phyloP scores from a whole-genome alignment of 768 basidiomycete species.

The Obba rivulosa region DNA sequence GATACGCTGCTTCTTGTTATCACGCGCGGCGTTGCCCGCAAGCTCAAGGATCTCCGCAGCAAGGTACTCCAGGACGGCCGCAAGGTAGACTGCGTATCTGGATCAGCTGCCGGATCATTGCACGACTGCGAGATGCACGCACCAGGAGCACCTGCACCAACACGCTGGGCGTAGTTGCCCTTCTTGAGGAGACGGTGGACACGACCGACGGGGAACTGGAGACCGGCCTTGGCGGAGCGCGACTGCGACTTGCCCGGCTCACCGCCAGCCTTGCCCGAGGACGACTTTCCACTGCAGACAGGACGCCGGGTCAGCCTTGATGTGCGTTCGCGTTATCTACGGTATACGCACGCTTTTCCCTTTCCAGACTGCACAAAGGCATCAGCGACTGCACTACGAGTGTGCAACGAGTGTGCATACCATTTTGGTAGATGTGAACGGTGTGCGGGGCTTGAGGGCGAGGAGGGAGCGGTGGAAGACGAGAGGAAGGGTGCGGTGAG shows the following conservation, averaged over 20 bases:
- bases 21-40: slow-evolving; percentile 73
- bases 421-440: slow-evolving; percentile 23
- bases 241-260: slow-evolving; percentile 54
- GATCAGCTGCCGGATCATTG: neutral
- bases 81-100: slow-evolving; percentile 57
- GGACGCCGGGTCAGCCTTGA: slow-evolving; percentile 1
- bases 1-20: slow-evolving; percentile 81
- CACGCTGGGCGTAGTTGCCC: slow-evolving; percentile 67
- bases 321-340: neutral
- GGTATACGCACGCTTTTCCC: slow-evolving; percentile 42
- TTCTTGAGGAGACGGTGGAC: slow-evolving; percentile 74
- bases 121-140: slow-evolving; percentile 12
- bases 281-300: slow-evolving; percentile 38
- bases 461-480: slow-evolving; percentile 19
- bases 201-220: slow-evolving; percentile 79
- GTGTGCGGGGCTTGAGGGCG: slow-evolving; percentile 23
- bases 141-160: slow-evolving; percentile 69
- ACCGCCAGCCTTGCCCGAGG: slow-evolving; percentile 41
- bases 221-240: slow-evolving; percentile 59
- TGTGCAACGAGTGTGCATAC: neutral
- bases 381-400: slow-evolving; percentile 5
- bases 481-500: slow-evolving; percentile 14
- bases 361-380: slow-evolving; percentile 42
- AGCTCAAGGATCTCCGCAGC: slow-evolving; percentile 84
- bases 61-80: slow-evolving; percentile 84